Evolutionary conservation across 805 yeast species (phyloP), one percentile per base, ranked within the genome.

Genomic region (Starmerella stigmatis): DNA sequence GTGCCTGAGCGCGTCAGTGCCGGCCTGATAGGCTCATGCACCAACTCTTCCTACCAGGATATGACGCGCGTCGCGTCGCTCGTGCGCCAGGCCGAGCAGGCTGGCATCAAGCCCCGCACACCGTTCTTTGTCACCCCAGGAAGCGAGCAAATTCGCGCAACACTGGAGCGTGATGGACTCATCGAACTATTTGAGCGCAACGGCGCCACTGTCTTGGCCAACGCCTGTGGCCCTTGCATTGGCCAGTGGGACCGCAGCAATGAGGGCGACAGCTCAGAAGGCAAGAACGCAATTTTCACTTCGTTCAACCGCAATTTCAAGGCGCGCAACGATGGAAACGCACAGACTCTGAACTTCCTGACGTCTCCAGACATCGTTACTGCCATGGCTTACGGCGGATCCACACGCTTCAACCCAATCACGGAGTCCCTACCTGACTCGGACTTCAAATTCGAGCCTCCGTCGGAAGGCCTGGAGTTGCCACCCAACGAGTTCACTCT

Each of bases 191-290:
- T 89, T 64, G 79, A 80, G 64, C 77, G 81, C 45, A 81, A 79
- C 58, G 97, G 97, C 49, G 98, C 95, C 56, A 73, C 76, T 48
- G 94, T 89, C 36, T 74, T 89, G 57, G 96, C 97, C 44, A 89
- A 89, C 65, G 98, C 98, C 17, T 89, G 98, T 74, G 98, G 98
- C 57, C 98, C 97, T 60, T 89, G 98, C 72, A 89, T 89, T 63
- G 98, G 98, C 48, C 98, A 89, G 73, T 89, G 98, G 98, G 96
- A 92, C 65, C 82, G 97, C 72, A 41, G 45, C 39, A 55, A 62
- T 28, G 68, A 63, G 46, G 61, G 63, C 43, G 94, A 84, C 62
- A 16, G 16, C 9, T 33, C 15, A 19, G 65, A 75, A 38, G 77
- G 78, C 63, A 69, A 72, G 43, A 88, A 86, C 67, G 84, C 97